Conservation (phyloP, 108 stramenopile genomes). For the Cyclotella kingstonii region DNA sequence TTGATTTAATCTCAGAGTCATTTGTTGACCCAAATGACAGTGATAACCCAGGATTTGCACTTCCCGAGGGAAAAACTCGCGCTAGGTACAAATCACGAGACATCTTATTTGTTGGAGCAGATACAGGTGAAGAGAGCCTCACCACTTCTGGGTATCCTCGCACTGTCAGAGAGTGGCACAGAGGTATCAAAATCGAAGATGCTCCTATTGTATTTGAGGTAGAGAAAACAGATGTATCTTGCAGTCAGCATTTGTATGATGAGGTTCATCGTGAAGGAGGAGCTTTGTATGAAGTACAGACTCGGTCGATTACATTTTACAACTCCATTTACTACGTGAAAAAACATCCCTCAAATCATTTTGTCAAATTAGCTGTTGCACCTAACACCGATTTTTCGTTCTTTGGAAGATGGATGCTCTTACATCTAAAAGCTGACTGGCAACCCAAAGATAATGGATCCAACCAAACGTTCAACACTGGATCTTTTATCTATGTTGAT, state of each 20-base stretch:
- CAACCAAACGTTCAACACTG: conserved; percentile 56
- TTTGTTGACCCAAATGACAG: conserved; percentile 66
- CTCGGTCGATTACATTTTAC: conserved; percentile 82
- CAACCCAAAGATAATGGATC: conserved; percentile 51
- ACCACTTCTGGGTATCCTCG: conserved; percentile 91
- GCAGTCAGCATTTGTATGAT: conserved; percentile 63
- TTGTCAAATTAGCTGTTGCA: conserved; percentile 71
- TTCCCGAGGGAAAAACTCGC: conserved; percentile 81
- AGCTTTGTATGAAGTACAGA: conserved; percentile 65
- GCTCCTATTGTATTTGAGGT: conserved; percentile 87
- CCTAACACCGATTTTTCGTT: conserved; percentile 63
- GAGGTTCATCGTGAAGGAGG: conserved; percentile 70
- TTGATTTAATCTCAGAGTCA: conserved; percentile 70
- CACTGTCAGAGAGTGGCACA: conserved; percentile 83
- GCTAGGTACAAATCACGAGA: conserved; percentile 48
- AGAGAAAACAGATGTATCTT: conserved; percentile 81
- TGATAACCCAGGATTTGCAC: conserved; percentile 41
- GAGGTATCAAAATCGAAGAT: conserved; percentile 84
- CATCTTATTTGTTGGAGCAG: conserved; percentile 65
- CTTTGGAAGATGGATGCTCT: conserved; percentile 61
- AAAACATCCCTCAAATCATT: conserved; percentile 41
- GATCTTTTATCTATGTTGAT: conserved; percentile 65
- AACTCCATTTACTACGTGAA: conserved; percentile 63
- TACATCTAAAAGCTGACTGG: conserved; percentile 83
- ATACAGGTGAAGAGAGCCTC: conserved; percentile 54